Evolutionary conservation across 768 basidiomycete genomes (phyloP), one percentile per base, ranked within the genome.

Genomic region (Suillus plorans): DNA sequence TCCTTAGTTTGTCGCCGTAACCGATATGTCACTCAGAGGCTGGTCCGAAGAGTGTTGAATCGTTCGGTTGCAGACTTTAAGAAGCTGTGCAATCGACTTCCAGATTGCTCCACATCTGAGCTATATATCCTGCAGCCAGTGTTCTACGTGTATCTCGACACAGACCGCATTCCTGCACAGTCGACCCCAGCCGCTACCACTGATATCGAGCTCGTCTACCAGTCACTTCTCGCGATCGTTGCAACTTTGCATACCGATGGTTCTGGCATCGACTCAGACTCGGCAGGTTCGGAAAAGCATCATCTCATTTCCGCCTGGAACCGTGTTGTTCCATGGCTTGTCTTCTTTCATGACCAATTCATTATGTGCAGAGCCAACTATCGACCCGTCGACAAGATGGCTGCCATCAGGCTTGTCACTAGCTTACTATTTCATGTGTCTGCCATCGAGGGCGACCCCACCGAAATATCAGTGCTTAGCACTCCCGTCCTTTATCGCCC

Each of bases 91-190:
- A 3, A 37, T 13, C 34, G n/a, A 56, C 34, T 56, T 56, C 34
- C 36, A 36, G 55, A n/a, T 37, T 22, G 55, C n/a, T 36, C 55
- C 34, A 2, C 36, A 56, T 37, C 34, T 14, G 12, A 56, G 36
- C 20, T 56, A 22, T 22, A 12, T n/a, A 22, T 37, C 14, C n/a
- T 56, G n/a, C 55, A 37, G n/a, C 55, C 55, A 37, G n/a, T 56
- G 36, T 36, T 56, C 36, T 56, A 56, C 36, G 22, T 56, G n/a
- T n/a, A 56, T n/a, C 55, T 56, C n/a, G 55, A 56, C 55, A 36
- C 55, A 56, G 20, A 37, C 5, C 36, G 36, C 36, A 14, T 56
- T 56, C 55, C 55, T 22, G 36, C 36, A 56, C 5, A 56, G n/a
- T 37, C 55, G 22, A 56, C 13, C 7, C 55, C 55, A 37, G 55